phyloP scores from a whole-genome alignment of 2,329 filamentous ascomycete species.

The Ascochyta rabiei region DNA sequence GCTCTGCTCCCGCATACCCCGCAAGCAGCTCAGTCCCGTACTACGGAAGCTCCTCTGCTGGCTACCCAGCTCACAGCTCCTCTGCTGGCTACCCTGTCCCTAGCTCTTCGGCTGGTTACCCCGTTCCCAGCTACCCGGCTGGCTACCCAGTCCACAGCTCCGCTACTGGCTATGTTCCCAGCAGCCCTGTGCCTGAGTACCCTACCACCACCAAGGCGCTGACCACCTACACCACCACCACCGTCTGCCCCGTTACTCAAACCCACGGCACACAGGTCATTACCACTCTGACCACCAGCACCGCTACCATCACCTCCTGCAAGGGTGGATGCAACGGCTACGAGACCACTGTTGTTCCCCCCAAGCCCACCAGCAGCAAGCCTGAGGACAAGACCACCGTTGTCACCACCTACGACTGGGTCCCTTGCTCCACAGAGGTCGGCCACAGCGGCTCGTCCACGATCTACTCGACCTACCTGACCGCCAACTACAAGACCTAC shows the following conservation, averaged over 20 bases:
- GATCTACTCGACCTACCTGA: conserved; percentile 50
- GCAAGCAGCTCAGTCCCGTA: no score
- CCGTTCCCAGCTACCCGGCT: not conserved
- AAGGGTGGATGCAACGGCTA: conserved; percentile 41
- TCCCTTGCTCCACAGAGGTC: conserved; percentile 47
- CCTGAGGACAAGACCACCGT: conserved; percentile 33
- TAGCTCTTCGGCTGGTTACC: conserved; percentile 1
- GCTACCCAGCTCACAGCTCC: not conserved
- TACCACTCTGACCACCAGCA: conserved; percentile 44
- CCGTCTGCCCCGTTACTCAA: conserved; percentile 28
- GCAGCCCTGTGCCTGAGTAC: conserved; percentile 1
- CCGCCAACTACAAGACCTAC: conserved; percentile 39
- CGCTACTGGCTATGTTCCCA: conserved; percentile 16
- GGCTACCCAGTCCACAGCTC: not conserved
- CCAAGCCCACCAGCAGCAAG: conserved; percentile 11
- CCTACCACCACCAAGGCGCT: conserved; percentile 26
- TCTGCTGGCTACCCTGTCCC: conserved; percentile 7
- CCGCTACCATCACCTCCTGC: conserved; percentile 48
- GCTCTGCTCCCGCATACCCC: no score
- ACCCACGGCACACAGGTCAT: conserved; percentile 24
- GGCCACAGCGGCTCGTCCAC: conserved; percentile 36
- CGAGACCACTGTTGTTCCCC: conserved; percentile 6
- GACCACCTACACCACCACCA: conserved; percentile 36
- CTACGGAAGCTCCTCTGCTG: no score
- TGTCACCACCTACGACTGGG: conserved; percentile 44